Evolutionary conservation across 768 basidiomycete genomes (phyloP).

Genomic region (Asterophora lycoperdoides): DNA sequence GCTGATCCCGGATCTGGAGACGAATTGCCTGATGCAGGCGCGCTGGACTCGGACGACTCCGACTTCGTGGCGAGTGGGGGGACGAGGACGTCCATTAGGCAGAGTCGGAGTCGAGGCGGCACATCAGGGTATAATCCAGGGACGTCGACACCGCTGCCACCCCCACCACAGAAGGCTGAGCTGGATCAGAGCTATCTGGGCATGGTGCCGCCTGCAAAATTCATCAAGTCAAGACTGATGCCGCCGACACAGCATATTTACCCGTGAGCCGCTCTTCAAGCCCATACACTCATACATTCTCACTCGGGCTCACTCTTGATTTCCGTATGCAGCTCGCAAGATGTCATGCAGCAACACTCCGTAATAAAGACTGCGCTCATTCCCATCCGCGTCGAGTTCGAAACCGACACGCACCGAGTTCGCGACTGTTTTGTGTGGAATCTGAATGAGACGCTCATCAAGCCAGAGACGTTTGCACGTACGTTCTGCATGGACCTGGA

Average conservation of each 20-base stretch:
- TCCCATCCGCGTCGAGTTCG: conserved; percentile 94
- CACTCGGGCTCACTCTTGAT: too few relatives aligned
- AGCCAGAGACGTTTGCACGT: conserved; percentile 79
- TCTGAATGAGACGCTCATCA: conserved; percentile 79
- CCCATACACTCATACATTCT: neutral
- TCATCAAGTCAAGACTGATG: conserved; percentile 60
- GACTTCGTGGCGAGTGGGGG: conserved; percentile 70
- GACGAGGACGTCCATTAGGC: conserved; percentile 52
- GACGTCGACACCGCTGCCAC: conserved; percentile 34
- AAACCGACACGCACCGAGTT: conserved; percentile 86
- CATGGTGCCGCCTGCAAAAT: conserved; percentile 72
- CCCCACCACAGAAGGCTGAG: conserved; percentile 50
- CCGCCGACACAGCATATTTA: conserved; percentile 65
- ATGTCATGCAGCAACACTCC: conserved; percentile 63
- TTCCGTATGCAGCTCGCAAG: conserved; percentile 26
- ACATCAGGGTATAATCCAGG: conserved; percentile 57
- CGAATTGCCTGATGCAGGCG: conserved; percentile 76
- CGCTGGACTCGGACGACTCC: conserved; percentile 79
- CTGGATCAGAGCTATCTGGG: conserved; percentile 90
- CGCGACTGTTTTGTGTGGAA: conserved; percentile 98
- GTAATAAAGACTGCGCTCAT: conserved; percentile 53
- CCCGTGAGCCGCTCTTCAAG: conserved; percentile 53
- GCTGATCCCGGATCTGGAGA: conserved; percentile 83
- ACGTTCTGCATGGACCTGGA: conserved; percentile 89
- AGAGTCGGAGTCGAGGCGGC: conserved; percentile 39